These are phyloP conservation scores for Monosporascus sp. DNA, from an alignment of 2,329 filamentous ascomycete genomes.

Conservation along the genomic window DNA sequence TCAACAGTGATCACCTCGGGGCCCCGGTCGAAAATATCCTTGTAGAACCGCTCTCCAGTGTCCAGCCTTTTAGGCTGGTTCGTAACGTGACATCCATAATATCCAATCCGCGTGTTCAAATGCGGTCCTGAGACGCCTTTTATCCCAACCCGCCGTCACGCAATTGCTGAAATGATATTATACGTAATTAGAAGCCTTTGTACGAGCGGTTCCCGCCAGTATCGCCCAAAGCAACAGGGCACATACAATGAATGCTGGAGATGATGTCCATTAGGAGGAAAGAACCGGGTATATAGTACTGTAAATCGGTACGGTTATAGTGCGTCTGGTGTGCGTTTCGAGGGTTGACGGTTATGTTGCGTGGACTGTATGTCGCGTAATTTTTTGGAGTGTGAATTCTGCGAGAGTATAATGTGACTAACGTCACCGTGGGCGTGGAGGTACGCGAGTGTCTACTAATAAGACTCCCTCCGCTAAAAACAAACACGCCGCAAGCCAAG, in stretches of 20 bases:
- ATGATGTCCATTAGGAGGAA: too few relatives aligned
- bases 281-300: too few relatives aligned
- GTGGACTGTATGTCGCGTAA: too few relatives aligned
- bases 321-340: too few relatives aligned
- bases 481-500: not conserved
- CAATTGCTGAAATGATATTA: not conserved
- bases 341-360: too few relatives aligned
- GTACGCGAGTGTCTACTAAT: too few relatives aligned
- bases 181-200: not conserved
- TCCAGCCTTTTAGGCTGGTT: not conserved
- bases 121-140: not conserved
- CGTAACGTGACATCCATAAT: not conserved
- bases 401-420: too few relatives aligned
- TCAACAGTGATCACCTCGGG: too few relatives aligned
- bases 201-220: not conserved
- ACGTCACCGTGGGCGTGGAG: too few relatives aligned
- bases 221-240: not conserved
- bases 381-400: too few relatives aligned
- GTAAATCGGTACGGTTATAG: too few relatives aligned
- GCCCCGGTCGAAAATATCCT: not conserved
- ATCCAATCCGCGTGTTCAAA: not conserved
- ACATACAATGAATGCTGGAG: not conserved
- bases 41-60: not conserved
- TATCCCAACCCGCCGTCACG: not conserved
- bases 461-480: too few relatives aligned